Evolutionary conservation across 2,329 filamentous ascomycete genomes (phyloP).

Genomic region (Sporothrix protearum): DNA sequence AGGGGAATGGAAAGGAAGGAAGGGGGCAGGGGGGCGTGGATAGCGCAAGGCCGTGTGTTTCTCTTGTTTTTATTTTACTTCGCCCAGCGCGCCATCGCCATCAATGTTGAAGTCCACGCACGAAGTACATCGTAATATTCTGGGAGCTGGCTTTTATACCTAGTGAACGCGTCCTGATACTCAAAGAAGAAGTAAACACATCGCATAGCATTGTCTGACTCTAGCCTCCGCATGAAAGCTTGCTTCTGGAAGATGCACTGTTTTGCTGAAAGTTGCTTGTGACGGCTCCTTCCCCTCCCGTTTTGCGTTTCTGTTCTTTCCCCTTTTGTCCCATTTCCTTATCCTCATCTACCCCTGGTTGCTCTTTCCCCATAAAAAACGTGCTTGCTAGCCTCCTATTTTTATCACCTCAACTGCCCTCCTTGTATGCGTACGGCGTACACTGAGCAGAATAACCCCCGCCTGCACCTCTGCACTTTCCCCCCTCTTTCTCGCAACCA

Average conservation of each 20-base stretch:
- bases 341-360: conserved; percentile 4
- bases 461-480: background rate
- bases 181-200: background rate
- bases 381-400: conserved; percentile 10
- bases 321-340: conserved; percentile 3
- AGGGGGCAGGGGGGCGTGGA: conserved; percentile 5
- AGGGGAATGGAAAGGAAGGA: background rate
- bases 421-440: too few relatives aligned
- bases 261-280: background rate
- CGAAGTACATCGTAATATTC: background rate
- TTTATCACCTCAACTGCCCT: conserved; percentile 7
- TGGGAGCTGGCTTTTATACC: too few relatives aligned
- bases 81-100: background rate
- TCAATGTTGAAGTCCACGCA: background rate
- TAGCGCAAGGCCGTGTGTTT: background rate
- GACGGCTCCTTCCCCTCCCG: conserved; percentile 2
- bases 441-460: background rate
- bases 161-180: background rate
- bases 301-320: background rate
- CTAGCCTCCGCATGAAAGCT: background rate
- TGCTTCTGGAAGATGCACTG: background rate
- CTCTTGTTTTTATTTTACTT: background rate
- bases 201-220: background rate
- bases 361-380: conserved; percentile 17
- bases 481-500: background rate